Base-by-base conservation (phyloP, 2,329 filamentous ascomycete species). In the Beauveria australis region DNA sequence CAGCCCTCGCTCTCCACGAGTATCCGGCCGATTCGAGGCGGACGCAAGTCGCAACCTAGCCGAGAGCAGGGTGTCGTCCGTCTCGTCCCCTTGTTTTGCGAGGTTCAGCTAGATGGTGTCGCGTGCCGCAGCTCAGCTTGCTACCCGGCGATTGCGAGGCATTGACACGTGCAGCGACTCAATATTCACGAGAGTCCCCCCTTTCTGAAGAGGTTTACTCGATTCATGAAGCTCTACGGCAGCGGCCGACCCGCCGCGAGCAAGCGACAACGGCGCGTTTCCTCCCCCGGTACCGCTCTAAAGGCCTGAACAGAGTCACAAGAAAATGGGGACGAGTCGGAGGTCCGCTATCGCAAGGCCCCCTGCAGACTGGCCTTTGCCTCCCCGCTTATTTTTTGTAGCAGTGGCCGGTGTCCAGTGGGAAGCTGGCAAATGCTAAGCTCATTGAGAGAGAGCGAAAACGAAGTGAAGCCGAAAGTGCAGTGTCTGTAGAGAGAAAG, bases 321-420 rank as follows among this genome's bases (percentile, higher is more conserved):
- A 41, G 37, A 41, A 40, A 41, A 51, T 51, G 26, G 26, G 22
- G 44, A 51, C 28, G 26, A 14, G 19, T 58, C 28, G 28, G 19
- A 51, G 47, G 56, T 51, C 56, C 56, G 56, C 56, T 52, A 58
- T 58, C 55, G 55, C 55, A 58, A n/a, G 18, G 5, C 44, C 46
- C 54, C 30, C 47, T 51, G 48, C 26, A 30, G 47, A 12, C 9
- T n/a, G 10, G 18, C 24, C 44, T 19, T 18, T 22, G 28, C 19
- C n/a, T n/a, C 53, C 44, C 41, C 41, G 28, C 43, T 48, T 56
- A 22, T 30, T 48, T 47, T 9, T 28, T 33, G 6, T 10, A 10
- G 7, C 22, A 18, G 22, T 24, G 37, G 16, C 12, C 19, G 18
- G 24, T 44, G 53, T 22, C 40, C 40, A 54, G 40, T 54, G 53